Percentiles rank a stretch among this genome's conserved stretches.
phyloP scores from a whole-genome alignment of 306 rosid species.

The Glycyrrhiza uralensis region DNA sequence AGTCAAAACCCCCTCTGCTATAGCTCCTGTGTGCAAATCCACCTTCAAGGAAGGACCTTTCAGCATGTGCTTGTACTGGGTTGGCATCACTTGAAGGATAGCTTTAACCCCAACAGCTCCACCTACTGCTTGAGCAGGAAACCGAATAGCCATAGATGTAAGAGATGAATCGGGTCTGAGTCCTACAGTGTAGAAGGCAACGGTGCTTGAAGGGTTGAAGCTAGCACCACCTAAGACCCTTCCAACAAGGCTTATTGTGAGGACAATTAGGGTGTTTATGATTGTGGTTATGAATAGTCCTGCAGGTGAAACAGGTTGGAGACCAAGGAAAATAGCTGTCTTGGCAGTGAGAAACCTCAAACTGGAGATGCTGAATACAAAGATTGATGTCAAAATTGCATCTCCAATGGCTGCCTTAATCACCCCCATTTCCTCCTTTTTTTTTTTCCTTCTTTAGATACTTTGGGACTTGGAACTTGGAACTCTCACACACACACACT shows the following conservation, averaged over 20 bases:
- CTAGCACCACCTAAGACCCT: conserved; percentile 44
- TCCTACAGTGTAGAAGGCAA: conserved; percentile 27
- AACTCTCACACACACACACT: not conserved
- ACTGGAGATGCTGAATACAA: conserved; percentile 35
- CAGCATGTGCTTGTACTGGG: conserved; percentile 31
- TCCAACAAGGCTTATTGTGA: conserved; percentile 27
- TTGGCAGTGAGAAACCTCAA: conserved; percentile 31
- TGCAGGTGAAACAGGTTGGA: conserved; percentile 27
- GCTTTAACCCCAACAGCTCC: conserved; percentile 1
- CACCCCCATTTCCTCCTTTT: conserved; percentile 26
- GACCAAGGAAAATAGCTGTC: conserved; percentile 30
- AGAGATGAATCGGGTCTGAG: conserved; percentile 28
- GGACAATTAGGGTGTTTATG: conserved; percentile 25
- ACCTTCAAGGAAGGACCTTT: conserved; percentile 62
- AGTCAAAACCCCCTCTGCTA: conserved; percentile 48
- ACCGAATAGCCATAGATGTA: not conserved
- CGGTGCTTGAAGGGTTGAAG: conserved; percentile 29
- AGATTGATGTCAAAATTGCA: conserved; percentile 9
- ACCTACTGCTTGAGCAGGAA: conserved; percentile 28
- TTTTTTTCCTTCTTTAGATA: not conserved
- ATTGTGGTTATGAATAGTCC: conserved; percentile 45
- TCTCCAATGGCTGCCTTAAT: conserved; percentile 20
- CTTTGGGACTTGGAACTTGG: not conserved
- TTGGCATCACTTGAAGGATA: conserved; percentile 14
- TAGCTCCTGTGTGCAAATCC: conserved; percentile 52